phyloP scores from a whole-genome alignment of 805 yeast genomes.

The Millerozyma miso region DNA sequence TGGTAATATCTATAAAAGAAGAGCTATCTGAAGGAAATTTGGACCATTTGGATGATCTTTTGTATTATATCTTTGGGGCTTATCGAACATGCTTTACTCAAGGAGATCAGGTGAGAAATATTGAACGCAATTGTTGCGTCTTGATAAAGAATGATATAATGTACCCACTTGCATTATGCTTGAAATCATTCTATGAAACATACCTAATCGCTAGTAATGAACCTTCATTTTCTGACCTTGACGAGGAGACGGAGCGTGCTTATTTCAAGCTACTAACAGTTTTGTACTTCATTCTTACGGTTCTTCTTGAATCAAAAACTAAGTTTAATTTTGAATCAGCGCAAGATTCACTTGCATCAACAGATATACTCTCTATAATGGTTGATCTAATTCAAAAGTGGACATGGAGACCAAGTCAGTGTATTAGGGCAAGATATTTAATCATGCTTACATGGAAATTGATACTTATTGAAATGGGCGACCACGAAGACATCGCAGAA shows the following conservation, averaged over 20 bases:
- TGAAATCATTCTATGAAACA: background rate
- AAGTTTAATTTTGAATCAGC: constrained; percentile 10
- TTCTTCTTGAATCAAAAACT: constrained; percentile 13
- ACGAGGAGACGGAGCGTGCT: constrained; percentile 6
- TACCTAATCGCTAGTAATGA: background rate
- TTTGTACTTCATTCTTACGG: constrained; percentile 29
- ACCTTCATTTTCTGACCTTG: background rate
- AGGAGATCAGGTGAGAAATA: constrained; percentile 12
- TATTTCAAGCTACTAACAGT: constrained; percentile 30
- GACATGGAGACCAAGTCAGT: constrained; percentile 49
- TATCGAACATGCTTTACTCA: constrained; percentile 10
- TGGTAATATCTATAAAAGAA: background rate
- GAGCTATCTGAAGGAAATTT: background rate
- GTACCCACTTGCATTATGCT: background rate
- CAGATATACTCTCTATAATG: constrained; percentile 41
- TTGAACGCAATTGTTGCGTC: constrained; percentile 8
- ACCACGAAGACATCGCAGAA: constrained; percentile 27
- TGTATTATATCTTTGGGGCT: constrained; percentile 26
- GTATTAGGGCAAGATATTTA: constrained; percentile 52
- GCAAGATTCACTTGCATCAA: constrained; percentile 17
- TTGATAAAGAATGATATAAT: constrained; percentile 1
- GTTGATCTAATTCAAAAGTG: constrained; percentile 57
- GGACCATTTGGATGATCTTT: constrained; percentile 10
- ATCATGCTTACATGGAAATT: constrained; percentile 51
- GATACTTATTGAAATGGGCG: constrained; percentile 62